A percentile compares a stretch with the other conserved stretches of the same genome.
phyloP scores from a whole-genome alignment of 177 flowering plant genomes.

The Vitis hybrid region DNA sequence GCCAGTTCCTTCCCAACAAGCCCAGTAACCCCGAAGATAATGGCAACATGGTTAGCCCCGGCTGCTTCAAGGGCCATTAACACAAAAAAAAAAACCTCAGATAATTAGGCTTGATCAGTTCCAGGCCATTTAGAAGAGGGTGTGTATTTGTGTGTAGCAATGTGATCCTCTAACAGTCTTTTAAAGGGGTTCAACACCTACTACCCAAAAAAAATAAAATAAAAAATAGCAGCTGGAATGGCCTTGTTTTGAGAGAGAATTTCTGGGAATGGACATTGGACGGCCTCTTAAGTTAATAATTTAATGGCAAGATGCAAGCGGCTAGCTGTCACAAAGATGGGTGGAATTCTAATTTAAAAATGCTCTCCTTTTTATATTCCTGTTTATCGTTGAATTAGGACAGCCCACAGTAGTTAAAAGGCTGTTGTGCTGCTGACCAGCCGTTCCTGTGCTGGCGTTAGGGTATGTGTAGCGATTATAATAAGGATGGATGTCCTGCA shows the following conservation, averaged over 20 bases:
- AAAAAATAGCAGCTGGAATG: neutral
- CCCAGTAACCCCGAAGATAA: slow-evolving; percentile 82
- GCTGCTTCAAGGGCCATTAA: slow-evolving; percentile 29
- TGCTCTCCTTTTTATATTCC: neutral
- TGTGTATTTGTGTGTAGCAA: neutral
- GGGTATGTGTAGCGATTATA: neutral
- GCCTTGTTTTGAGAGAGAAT: slow-evolving; percentile 21
- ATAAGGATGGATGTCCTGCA: no score
- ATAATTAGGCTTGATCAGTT: no score
- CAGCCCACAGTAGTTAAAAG: no score
- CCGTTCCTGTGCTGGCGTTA: slow-evolving; percentile 19
- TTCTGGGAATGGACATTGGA: slow-evolving; percentile 7
- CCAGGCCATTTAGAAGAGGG: no score
- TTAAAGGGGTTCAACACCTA: neutral
- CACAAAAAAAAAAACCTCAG: neutral
- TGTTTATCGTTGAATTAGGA: no score
- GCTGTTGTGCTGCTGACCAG: neutral
- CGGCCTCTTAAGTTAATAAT: neutral
- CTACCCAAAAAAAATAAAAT: no score
- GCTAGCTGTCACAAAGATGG: slow-evolving; percentile 5
- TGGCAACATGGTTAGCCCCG: slow-evolving; percentile 37
- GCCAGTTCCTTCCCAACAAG: slow-evolving; percentile 79
- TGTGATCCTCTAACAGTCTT: neutral
- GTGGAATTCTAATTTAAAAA: neutral
- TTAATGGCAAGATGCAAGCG: neutral